Percentiles rank a stretch among this genome's conserved stretches.
These are phyloP conservation scores for Peterozyma toletana DNA, from an alignment of 805 yeast genomes.

Conservation along the genomic window DNA sequence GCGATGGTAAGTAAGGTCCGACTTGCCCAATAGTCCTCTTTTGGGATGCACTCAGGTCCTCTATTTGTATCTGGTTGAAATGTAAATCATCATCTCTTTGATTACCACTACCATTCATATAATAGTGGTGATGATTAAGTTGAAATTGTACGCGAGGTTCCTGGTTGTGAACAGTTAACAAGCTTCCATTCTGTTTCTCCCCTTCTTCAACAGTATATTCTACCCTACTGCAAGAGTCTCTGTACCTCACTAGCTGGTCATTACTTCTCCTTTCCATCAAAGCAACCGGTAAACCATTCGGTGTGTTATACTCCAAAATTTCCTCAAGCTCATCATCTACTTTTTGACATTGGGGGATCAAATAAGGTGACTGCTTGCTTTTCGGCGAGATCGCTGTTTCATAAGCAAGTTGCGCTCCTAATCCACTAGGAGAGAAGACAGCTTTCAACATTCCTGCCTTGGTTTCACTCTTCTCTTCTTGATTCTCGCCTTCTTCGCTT, in stretches of 20 bases:
- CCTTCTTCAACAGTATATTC: conserved; percentile 6
- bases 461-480: neutral
- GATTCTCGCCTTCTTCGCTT: neutral
- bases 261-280: neutral
- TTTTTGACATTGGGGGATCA: neutral
- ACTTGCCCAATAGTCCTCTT: neutral
- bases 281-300: neutral
- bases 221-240: neutral
- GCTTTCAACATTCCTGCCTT: conserved; percentile 4
- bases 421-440: conserved; percentile 13
- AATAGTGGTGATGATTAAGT: conserved; percentile 43
- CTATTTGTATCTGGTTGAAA: conserved; percentile 1
- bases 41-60: conserved; percentile 5
- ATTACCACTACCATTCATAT: conserved; percentile 11
- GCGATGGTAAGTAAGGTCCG: conserved; percentile 37
- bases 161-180: neutral
- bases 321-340: conserved; percentile 4
- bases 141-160: conserved; percentile 16
- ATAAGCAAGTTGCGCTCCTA: conserved; percentile 16
- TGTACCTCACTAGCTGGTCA: neutral
- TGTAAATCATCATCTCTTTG: neutral
- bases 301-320: conserved; percentile 4
- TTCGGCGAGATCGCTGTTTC: conserved; percentile 3
- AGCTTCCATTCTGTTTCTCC: conserved; percentile 4
- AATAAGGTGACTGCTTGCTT: neutral